Evolutionary conservation across 2,329 filamentous ascomycete species (phyloP).

Genomic region (Pseudogymnoascus sp.): DNA sequence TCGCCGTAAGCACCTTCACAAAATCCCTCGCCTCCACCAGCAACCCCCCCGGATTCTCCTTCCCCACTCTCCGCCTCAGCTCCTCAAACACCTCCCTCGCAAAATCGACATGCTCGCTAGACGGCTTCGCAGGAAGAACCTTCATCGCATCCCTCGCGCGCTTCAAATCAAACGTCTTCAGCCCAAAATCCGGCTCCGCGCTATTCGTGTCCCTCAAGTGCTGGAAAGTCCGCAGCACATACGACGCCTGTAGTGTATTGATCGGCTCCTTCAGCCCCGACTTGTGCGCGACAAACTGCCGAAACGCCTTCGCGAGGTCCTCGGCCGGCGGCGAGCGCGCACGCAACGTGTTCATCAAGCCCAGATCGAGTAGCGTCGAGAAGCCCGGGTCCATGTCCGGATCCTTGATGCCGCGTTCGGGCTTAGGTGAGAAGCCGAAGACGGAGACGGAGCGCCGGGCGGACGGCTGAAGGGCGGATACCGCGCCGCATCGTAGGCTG

Average conservation of each 20-base stretch:
- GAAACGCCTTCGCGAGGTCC: constrained; percentile 61
- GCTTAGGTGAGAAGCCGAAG: constrained; percentile 55
- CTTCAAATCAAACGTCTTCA: constrained; percentile 16
- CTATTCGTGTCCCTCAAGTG: constrained; percentile 43
- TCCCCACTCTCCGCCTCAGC: constrained; percentile 12
- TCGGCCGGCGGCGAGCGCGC: constrained; percentile 55
- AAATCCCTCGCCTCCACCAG: constrained; percentile 21
- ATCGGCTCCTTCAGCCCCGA: constrained; percentile 40
- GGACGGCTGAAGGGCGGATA: constrained; percentile 23
- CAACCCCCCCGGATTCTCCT: neutral
- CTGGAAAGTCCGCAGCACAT: constrained; percentile 51
- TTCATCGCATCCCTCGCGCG: constrained; percentile 16
- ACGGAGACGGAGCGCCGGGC: constrained; percentile 54
- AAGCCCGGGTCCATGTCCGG: constrained; percentile 64
- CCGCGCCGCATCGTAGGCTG: constrained; percentile 34
- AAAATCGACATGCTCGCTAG: constrained; percentile 17
- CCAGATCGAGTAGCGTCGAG: constrained; percentile 62
- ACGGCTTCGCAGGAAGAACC: constrained; percentile 19
- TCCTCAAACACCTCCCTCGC: constrained; percentile 22
- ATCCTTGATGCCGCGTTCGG: constrained; percentile 52
- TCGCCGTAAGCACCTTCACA: constrained; percentile 8
- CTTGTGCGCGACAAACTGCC: constrained; percentile 55
- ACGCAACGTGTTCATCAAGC: constrained; percentile 53
- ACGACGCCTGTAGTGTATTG: constrained; percentile 60
- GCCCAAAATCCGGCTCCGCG: constrained; percentile 16